These are phyloP conservation scores for Colletotrichum plurivorum DNA, from an alignment of 2,329 filamentous ascomycete species.

Conservation along the genomic window DNA sequence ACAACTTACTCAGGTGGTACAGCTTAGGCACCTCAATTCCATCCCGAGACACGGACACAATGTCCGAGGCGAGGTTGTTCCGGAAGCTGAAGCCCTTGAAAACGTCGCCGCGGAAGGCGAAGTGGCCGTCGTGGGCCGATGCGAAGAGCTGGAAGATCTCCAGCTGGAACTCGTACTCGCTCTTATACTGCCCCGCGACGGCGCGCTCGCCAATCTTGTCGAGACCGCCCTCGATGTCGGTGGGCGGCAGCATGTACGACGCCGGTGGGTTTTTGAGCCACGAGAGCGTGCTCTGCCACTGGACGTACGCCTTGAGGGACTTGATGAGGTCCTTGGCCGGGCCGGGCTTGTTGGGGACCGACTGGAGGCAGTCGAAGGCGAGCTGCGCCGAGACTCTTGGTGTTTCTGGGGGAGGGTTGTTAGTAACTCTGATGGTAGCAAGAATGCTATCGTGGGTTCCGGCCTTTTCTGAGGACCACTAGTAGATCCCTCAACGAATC, in stretches of 20 bases:
- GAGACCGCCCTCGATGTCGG: conserved; percentile 63
- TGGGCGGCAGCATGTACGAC: conserved; percentile 62
- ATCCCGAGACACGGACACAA: conserved; percentile 74
- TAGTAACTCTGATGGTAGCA: background rate
- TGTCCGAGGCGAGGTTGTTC: conserved; percentile 48
- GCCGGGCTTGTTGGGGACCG: conserved; percentile 55
- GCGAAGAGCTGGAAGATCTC: conserved; percentile 65
- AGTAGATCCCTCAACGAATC: too few species aligned
- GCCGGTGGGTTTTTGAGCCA: conserved; percentile 66
- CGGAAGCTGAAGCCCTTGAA: conserved; percentile 65
- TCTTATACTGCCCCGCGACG: conserved; percentile 57
- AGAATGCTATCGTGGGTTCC: background rate
- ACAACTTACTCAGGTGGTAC: conserved; percentile 62
- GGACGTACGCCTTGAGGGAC: conserved; percentile 57
- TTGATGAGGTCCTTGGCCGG: conserved; percentile 53
- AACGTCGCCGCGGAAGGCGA: conserved; percentile 67
- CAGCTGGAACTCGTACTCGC: conserved; percentile 68
- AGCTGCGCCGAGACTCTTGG: conserved; percentile 53
- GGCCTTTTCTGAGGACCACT: background rate
- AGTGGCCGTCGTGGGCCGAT: conserved; percentile 76
- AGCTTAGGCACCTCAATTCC: conserved; percentile 71
- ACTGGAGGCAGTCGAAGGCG: conserved; percentile 54
- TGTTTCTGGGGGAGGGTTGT: conserved; percentile 31
- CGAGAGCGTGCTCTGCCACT: conserved; percentile 64
- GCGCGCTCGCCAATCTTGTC: conserved; percentile 61